Evolutionary conservation across 805 yeast genomes (phyloP).

Genomic region (Cyberlindnera xishuangbannaensis): DNA sequence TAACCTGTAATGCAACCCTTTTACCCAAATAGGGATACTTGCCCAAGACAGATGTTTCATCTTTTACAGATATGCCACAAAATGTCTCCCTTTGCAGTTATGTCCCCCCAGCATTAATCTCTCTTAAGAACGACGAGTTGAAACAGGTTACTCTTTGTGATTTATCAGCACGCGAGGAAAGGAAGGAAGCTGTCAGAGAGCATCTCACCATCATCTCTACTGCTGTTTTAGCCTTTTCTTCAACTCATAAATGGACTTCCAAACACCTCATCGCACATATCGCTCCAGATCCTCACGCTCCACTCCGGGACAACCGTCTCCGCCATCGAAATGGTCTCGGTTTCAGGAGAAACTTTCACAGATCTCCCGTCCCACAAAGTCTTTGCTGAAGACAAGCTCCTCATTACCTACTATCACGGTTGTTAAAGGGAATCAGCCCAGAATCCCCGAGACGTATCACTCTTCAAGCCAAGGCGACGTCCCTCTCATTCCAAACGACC

Average conservation of each 20-base stretch:
- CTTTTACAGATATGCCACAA: neutral
- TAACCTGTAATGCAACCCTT: neutral
- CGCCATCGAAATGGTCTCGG: conserved; percentile 21
- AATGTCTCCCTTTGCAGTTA: too few relatives aligned
- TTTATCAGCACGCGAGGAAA: too few relatives aligned
- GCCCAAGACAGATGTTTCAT: conserved; percentile 7
- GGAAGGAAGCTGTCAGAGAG: too few relatives aligned
- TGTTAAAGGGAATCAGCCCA: neutral
- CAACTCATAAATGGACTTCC: conserved; percentile 7
- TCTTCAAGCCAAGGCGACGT: conserved; percentile 3
- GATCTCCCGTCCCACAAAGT: conserved; percentile 3
- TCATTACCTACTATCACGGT: too few relatives aligned
- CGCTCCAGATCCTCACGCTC: conserved; percentile 1
- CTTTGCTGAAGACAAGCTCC: too few relatives aligned
- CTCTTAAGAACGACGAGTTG: neutral
- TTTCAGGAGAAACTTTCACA: conserved; percentile 19
- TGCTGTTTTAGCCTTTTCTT: too few relatives aligned
- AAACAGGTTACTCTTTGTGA: neutral
- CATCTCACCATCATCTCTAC: too few relatives aligned
- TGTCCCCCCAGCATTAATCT: too few relatives aligned
- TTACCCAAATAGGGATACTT: neutral
- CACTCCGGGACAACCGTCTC: conserved; percentile 1
- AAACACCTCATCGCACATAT: conserved; percentile 1
- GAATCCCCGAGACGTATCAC: neutral
- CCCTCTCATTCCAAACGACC: conserved; percentile 2